These are phyloP conservation scores for Capronia coronata DNA, from an alignment of 2,329 filamentous ascomycete species.

Conservation along the genomic window DNA sequence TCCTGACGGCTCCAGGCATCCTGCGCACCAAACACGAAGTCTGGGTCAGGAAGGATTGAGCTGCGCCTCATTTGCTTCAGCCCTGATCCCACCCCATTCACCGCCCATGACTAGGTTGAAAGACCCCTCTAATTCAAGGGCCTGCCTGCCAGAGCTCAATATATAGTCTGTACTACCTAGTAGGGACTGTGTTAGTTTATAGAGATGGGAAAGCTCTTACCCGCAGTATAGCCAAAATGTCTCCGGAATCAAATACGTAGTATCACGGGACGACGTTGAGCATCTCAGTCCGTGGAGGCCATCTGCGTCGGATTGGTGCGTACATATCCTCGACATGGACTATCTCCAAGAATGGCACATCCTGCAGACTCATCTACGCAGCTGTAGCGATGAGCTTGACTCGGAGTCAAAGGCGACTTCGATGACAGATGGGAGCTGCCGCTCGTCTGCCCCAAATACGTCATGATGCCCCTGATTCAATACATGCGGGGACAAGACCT, in stretches of 20 bases:
- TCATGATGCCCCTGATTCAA: not conserved
- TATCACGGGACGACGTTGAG: too few relatives aligned
- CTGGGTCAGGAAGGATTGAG: too few relatives aligned
- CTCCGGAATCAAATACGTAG: too few relatives aligned
- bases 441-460: slow-evolving; percentile 4
- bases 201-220: too few relatives aligned
- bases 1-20: not conserved
- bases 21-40: not conserved
- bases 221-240: too few relatives aligned
- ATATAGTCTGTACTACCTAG: too few relatives aligned
- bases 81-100: not conserved
- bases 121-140: not conserved
- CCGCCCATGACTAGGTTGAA: too few relatives aligned
- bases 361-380: too few relatives aligned
- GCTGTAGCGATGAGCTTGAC: not conserved
- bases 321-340: not conserved
- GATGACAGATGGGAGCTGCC: slow-evolving; percentile 7
- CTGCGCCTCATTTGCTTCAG: not conserved
- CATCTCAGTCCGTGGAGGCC: too few relatives aligned
- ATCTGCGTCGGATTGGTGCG: slow-evolving; percentile 5
- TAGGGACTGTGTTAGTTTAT: too few relatives aligned
- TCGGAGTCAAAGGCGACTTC: slow-evolving; percentile 4
- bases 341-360: too few relatives aligned
- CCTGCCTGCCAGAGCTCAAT: too few relatives aligned
- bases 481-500: slow-evolving; percentile 20